These are phyloP conservation scores for Fragilaria radians DNA, from an alignment of 108 stramenopile species.

Conservation along the genomic window DNA sequence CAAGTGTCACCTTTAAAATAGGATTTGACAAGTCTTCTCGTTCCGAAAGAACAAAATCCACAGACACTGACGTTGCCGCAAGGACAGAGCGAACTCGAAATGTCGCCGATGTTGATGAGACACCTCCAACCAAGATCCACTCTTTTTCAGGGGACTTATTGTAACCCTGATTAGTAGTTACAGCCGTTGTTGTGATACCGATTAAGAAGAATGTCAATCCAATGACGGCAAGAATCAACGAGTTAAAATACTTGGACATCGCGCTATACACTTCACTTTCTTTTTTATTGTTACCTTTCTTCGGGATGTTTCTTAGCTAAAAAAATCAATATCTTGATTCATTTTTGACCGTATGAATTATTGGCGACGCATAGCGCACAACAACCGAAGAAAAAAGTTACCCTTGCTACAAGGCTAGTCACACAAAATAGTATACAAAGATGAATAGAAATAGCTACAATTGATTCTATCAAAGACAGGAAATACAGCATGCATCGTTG, in stretches of 20 bases:
- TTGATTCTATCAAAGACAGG: no score
- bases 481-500: no score
- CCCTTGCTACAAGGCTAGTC: no score
- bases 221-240: neutral
- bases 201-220: constrained; percentile 15
- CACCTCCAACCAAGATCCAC: constrained; percentile 39
- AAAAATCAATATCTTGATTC: no score
- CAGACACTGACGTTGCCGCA: constrained; percentile 18
- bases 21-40: constrained; percentile 19
- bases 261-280: no score
- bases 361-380: no score
- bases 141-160: constrained; percentile 19
- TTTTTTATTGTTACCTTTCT: no score
- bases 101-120: constrained; percentile 33
- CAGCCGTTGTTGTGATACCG: constrained; percentile 26
- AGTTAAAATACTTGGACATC: neutral
- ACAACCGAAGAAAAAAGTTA: no score
- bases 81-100: constrained; percentile 42
- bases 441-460: no score
- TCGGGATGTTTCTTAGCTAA: no score
- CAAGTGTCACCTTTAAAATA: constrained; percentile 10
- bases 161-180: constrained; percentile 23
- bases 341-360: no score
- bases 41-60: constrained; percentile 24
- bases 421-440: no score